Percentiles rank a stretch among this genome's conserved stretches.
Conservation (phyloP, 345 rosid species). For the Carallia brachiata region DNA sequence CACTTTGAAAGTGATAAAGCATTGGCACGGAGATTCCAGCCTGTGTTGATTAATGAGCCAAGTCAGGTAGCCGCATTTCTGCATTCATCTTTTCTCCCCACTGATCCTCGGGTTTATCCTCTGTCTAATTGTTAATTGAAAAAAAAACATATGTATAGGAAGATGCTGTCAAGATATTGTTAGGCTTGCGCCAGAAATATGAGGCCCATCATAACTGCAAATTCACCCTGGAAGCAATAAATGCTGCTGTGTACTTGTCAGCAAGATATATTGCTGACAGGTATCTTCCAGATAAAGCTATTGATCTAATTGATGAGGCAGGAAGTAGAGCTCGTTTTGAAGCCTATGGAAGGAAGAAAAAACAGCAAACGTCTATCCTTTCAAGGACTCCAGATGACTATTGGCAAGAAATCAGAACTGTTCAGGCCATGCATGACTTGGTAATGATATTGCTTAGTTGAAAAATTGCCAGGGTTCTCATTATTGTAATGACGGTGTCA, state of each 20-base stretch:
- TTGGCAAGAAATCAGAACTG: constrained; percentile 97
- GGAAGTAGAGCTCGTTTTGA: constrained; percentile 94
- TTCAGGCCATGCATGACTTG: constrained; percentile 97
- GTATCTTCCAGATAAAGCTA: constrained; percentile 97
- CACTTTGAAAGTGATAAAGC: constrained; percentile 97
- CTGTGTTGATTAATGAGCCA: constrained; percentile 86
- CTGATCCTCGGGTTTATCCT: not conserved
- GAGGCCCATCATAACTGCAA: constrained; percentile 90
- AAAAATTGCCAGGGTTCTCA: constrained; percentile 13
- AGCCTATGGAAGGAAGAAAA: constrained; percentile 80
- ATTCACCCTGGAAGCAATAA: constrained; percentile 76
- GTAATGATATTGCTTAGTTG: constrained; percentile 39
- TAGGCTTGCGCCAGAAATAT: constrained; percentile 86
- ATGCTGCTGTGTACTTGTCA: constrained; percentile 87
- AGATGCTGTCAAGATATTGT: constrained; percentile 78
- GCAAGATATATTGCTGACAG: constrained; percentile 89
- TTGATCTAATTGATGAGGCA: constrained; percentile 97
- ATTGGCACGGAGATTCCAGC: constrained; percentile 91
- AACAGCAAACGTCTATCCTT: constrained; percentile 71
- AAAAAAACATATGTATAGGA: constrained; percentile 45
- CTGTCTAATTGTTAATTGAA: constrained; percentile 23
- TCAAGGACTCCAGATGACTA: constrained; percentile 83
- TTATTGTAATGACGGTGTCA: constrained; percentile 14
- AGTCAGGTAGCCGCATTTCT: constrained; percentile 52
- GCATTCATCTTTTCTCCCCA: constrained; percentile 10